Evolutionary conservation across 2,329 filamentous ascomycete species (phyloP).

Genomic region (Coniochaeta prunicola): DNA sequence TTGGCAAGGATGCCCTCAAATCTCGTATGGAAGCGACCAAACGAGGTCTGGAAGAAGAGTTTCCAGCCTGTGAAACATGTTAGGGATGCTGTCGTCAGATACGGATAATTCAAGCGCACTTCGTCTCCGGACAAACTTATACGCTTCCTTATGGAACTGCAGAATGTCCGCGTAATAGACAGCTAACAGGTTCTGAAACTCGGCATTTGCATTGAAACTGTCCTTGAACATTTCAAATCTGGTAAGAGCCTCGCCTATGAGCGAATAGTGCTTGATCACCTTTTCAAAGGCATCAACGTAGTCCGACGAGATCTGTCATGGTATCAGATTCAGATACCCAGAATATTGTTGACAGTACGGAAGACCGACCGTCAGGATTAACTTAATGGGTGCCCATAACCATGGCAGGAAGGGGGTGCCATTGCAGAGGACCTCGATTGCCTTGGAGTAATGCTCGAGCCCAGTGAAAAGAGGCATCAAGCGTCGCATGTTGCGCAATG

Average conservation of each 20-base stretch:
- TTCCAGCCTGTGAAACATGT: conserved; percentile 22
- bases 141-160: conserved; percentile 36
- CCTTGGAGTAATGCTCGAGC: conserved; percentile 32
- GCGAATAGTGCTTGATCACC: conserved; percentile 29
- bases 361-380: conserved; percentile 23
- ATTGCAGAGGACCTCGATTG: conserved; percentile 35
- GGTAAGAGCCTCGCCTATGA: conserved; percentile 28
- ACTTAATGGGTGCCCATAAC: conserved; percentile 37
- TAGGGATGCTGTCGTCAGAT: conserved; percentile 1
- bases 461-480: conserved; percentile 32
- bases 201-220: conserved; percentile 19
- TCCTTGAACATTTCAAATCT: conserved; percentile 27
- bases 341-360: background rate
- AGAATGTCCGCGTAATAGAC: conserved; percentile 41
- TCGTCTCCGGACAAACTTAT: conserved; percentile 32
- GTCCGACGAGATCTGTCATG: conserved; percentile 19
- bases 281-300: conserved; percentile 32
- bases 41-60: conserved; percentile 25
- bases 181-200: conserved; percentile 32
- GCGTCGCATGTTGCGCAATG: conserved; percentile 34
- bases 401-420: conserved; percentile 36
- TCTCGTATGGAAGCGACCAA: conserved; percentile 27
- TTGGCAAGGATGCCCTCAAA: conserved; percentile 26
- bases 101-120: conserved; percentile 12
- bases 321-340: conserved; percentile 3